A percentile compares a stretch with the other conserved stretches of the same genome.
phyloP scores from a whole-genome alignment of 1,139 yeast species.

The Saccharomyces pastorianus region DNA sequence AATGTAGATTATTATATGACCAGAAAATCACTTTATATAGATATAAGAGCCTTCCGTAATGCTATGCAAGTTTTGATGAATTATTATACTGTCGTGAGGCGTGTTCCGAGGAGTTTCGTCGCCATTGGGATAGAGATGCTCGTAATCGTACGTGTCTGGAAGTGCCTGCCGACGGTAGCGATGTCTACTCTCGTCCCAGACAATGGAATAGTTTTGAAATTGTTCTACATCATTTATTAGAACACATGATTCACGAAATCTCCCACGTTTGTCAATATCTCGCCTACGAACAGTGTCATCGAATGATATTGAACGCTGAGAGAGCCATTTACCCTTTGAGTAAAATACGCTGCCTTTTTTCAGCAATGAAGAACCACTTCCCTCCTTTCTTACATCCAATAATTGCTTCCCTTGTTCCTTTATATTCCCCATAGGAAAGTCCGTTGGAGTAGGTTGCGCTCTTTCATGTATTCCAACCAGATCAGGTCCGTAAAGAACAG shows the following conservation, averaged over 20 bases:
- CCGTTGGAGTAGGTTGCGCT: neutral
- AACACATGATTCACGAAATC: conserved; percentile 14
- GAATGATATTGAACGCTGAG: conserved; percentile 5
- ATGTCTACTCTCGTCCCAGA: neutral
- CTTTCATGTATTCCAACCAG: conserved; percentile 8
- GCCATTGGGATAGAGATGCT: neutral
- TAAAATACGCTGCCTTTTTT: neutral
- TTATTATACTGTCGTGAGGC: neutral
- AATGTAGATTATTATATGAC: neutral
- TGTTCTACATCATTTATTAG: conserved; percentile 17
- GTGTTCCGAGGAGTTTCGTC: neutral
- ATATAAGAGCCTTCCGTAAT: neutral
- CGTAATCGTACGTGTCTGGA: neutral
- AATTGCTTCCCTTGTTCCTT: neutral
- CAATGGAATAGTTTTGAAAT: conserved; percentile 4
- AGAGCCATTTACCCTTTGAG: neutral
- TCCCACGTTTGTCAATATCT: conserved; percentile 20
- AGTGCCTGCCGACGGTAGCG: neutral
- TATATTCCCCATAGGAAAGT: neutral
- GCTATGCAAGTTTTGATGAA: neutral
- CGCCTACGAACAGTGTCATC: conserved; percentile 19
- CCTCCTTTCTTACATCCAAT: neutral
- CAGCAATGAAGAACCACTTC: neutral
- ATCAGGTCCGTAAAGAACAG: conserved; percentile 30
- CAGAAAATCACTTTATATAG: neutral